These are phyloP conservation scores for Triglochin maritima DNA, from an alignment of 106 monocot genomes.

Conservation along the genomic window DNA sequence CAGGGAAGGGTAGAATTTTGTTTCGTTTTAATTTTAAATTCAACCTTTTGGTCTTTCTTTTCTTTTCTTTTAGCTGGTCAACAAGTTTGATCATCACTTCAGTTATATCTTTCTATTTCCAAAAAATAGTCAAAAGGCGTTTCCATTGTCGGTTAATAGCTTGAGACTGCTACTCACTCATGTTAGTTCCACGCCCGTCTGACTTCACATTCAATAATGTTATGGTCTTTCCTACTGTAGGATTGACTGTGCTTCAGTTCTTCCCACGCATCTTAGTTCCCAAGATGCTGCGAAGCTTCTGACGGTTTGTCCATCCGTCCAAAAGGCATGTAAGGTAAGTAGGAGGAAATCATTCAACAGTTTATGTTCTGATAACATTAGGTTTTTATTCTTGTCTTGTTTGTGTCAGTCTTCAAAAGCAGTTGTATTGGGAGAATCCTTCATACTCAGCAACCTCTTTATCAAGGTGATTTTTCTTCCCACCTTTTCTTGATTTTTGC, in stretches of 20 bases:
- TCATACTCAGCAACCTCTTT: slow-evolving; percentile 13
- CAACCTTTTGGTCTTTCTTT: too few species aligned
- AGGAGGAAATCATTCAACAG: background rate
- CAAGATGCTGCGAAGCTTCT: slow-evolving; percentile 69
- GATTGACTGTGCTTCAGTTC: slow-evolving; percentile 76
- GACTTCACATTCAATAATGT: too few species aligned
- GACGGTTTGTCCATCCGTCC: slow-evolving; percentile 63
- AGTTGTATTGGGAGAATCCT: slow-evolving; percentile 18
- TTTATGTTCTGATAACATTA: background rate
- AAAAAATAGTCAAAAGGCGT: too few species aligned
- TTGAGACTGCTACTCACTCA: background rate
- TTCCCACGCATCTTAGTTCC: slow-evolving; percentile 56
- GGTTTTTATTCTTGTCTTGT: background rate
- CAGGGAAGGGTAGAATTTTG: too few species aligned
- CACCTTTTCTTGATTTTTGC: background rate
- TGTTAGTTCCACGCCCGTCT: too few species aligned
- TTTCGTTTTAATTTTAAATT: too few species aligned
- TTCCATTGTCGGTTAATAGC: too few species aligned
- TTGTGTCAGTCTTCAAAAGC: slow-evolving; percentile 15
- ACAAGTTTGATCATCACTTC: too few species aligned
- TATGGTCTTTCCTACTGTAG: slow-evolving; percentile 23
- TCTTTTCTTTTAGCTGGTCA: too few species aligned
- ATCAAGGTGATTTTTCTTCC: slow-evolving; percentile 5
- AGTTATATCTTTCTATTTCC: too few species aligned
- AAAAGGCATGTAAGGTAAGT: slow-evolving; percentile 55